phyloP scores from a whole-genome alignment of 1,139 yeast species.

The Sugiyamaella japonica region DNA sequence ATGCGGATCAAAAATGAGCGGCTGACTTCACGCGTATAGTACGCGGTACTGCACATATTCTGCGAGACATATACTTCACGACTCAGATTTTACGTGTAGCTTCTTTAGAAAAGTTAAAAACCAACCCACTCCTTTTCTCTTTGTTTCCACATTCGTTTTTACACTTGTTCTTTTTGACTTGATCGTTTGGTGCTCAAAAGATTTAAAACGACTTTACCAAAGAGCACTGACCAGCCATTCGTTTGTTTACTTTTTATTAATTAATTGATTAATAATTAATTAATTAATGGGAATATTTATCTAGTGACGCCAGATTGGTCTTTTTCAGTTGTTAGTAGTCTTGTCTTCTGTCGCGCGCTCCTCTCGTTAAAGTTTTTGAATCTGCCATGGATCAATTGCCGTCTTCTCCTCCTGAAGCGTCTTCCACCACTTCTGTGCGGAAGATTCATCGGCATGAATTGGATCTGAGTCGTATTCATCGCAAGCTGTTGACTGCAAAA shows the following conservation, averaged over 20 bases:
- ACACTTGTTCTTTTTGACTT: background rate
- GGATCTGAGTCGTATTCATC: constrained; percentile 12
- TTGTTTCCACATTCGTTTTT: background rate
- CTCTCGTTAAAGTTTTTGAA: background rate
- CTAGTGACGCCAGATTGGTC: background rate
- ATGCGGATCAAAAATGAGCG: constrained; percentile 9
- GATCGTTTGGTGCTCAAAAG: background rate
- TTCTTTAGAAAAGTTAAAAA: background rate
- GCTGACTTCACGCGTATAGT: constrained; percentile 10
- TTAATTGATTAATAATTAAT: no score
- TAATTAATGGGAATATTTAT: background rate
- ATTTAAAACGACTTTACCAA: background rate
- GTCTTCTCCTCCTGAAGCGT: constrained; percentile 25
- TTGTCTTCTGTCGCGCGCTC: no score
- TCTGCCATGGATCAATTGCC: constrained; percentile 20
- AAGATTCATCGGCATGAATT: constrained; percentile 2
- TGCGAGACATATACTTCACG: background rate
- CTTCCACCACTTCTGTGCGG: constrained; percentile 1
- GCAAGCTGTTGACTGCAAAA: background rate
- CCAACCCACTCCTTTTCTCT: constrained; percentile 6
- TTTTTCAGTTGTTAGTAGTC: background rate
- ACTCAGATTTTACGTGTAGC: constrained; percentile 9
- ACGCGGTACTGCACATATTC: background rate
- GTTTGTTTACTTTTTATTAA: background rate
- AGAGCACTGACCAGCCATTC: background rate